phyloP scores from a whole-genome alignment of 1,284 basidiomycete species.

The Austropuccinia psidii region DNA sequence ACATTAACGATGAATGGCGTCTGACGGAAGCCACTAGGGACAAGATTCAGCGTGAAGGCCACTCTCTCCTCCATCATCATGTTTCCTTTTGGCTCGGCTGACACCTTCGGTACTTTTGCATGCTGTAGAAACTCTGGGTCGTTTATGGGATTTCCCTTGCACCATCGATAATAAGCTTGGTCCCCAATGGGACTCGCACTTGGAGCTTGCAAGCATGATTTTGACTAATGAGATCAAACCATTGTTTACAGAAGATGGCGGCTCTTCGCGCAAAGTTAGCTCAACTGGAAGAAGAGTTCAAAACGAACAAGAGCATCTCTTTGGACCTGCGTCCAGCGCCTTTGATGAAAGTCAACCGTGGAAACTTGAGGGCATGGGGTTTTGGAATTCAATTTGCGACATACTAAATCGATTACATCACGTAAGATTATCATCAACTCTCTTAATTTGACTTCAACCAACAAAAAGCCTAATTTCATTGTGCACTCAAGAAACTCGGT shows the following conservation, averaged over 20 bases:
- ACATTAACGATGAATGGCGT: constrained; percentile 19
- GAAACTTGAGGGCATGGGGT: constrained; percentile 6
- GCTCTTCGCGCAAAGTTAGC: constrained; percentile 39
- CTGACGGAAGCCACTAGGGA: neutral
- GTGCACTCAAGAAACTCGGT: constrained; percentile 3
- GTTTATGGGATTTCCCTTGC: neutral
- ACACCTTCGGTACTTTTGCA: too few relatives aligned
- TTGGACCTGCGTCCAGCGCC: neutral
- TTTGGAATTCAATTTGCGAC: constrained; percentile 3
- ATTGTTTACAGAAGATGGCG: neutral
- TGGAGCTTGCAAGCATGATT: neutral
- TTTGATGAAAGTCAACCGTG: neutral
- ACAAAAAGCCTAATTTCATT: neutral
- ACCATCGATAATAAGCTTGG: neutral
- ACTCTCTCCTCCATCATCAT: neutral
- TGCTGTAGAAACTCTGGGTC: too few relatives aligned
- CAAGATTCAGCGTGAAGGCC: neutral
- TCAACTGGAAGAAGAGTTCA: constrained; percentile 41
- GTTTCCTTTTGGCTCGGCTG: neutral
- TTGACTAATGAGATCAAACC: constrained; percentile 1
- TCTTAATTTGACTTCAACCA: neutral
- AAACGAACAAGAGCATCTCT: constrained; percentile 38
- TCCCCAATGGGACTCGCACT: neutral
- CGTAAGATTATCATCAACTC: neutral
- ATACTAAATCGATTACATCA: neutral